phyloP scores from a whole-genome alignment of 805 yeast genomes.

The Kluyveromyces aestuarii region DNA sequence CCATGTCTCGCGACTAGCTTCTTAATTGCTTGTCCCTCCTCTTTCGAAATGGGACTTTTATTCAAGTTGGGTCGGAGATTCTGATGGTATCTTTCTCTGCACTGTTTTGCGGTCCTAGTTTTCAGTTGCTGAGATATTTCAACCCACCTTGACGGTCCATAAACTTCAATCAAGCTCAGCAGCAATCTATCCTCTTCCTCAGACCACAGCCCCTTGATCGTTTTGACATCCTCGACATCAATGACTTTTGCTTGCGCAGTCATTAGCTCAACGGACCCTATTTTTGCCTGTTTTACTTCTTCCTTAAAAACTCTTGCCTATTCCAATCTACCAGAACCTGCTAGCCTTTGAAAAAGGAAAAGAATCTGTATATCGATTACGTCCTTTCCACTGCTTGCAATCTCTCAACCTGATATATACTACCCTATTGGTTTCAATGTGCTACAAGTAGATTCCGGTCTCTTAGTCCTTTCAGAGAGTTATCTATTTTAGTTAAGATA shows the following conservation, averaged over 20 bases:
- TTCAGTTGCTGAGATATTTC: slow-evolving; percentile 64
- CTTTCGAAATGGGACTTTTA: slow-evolving; percentile 72
- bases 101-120: slow-evolving; percentile 82
- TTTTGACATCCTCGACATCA: not conserved
- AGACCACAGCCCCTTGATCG: slow-evolving; percentile 69
- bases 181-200: slow-evolving; percentile 72
- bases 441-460: no score
- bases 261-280: not conserved
- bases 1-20: slow-evolving; percentile 71
- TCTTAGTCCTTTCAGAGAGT: no score
- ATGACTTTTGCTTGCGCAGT: not conserved
- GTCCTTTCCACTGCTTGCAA: no score
- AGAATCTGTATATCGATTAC: no score
- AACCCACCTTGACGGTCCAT: slow-evolving; percentile 87
- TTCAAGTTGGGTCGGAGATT: slow-evolving; percentile 79
- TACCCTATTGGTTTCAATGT: no score
- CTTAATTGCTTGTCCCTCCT: slow-evolving; percentile 78
- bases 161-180: slow-evolving; percentile 55
- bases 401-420: no score
- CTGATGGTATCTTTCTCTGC: slow-evolving; percentile 87
- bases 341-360: no score
- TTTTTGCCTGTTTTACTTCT: no score
- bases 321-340: no score
- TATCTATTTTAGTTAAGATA: no score
- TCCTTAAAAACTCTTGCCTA: not conserved